phyloP scores from a whole-genome alignment of 495 filamentous ascomycete genomes.

The Penicillium angulare region DNA sequence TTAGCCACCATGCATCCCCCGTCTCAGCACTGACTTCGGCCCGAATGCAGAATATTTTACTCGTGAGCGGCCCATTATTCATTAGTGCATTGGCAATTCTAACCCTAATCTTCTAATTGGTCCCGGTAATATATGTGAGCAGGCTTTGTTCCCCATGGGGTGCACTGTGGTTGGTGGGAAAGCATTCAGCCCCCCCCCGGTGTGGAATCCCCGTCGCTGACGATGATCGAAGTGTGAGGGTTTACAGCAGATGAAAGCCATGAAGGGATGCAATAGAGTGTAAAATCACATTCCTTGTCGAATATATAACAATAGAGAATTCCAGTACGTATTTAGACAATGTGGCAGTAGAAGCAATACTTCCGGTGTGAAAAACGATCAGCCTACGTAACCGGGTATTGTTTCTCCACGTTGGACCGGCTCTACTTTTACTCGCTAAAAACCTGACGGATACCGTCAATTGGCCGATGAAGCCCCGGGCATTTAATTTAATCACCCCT shows the following conservation, averaged over 20 bases:
- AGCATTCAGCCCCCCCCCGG: slow-evolving; percentile 29
- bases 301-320: too few species aligned
- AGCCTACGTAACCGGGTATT: slow-evolving; percentile 21
- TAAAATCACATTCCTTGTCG: too few species aligned
- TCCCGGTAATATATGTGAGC: background rate
- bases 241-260: too few species aligned
- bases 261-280: too few species aligned
- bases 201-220: background rate
- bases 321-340: too few species aligned
- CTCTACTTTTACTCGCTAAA: slow-evolving; percentile 12
- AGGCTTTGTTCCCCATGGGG: slow-evolving; percentile 19
- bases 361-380: background rate
- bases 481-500: slow-evolving; percentile 3
- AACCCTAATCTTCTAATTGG: slow-evolving; percentile 4
- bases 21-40: background rate
- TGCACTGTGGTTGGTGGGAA: slow-evolving; percentile 15
- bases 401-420: slow-evolving; percentile 28
- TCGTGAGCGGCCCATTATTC: background rate
- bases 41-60: background rate
- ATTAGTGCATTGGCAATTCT: background rate
- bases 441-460: slow-evolving; percentile 10
- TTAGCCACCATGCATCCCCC: background rate
- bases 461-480: background rate
- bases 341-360: too few species aligned
- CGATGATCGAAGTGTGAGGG: background rate